Percentiles rank a stretch among this genome's conserved stretches.
Evolutionary conservation across 495 filamentous ascomycete species (phyloP).

Genomic region (Hypoxylon lienhwacheense): DNA sequence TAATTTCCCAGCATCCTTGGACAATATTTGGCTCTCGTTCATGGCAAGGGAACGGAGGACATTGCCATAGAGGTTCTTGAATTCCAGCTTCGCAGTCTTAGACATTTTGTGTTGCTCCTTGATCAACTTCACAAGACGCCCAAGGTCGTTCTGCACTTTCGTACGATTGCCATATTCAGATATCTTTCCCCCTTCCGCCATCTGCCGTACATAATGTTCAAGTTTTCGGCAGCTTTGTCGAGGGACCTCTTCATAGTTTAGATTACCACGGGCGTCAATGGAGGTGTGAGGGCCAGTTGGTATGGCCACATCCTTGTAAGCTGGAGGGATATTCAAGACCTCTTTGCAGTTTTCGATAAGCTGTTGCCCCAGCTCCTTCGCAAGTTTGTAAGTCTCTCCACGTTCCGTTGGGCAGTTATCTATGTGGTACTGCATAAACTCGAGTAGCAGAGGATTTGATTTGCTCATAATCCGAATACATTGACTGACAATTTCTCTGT

Average conservation of each 20-base stretch:
- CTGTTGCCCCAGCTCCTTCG: conserved; percentile 91
- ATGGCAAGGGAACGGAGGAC: conserved; percentile 90
- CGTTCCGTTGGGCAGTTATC: conserved; percentile 97
- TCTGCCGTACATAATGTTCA: conserved; percentile 97
- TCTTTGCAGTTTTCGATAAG: conserved; percentile 98
- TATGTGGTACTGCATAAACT: conserved; percentile 99
- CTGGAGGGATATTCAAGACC: conserved; percentile 75
- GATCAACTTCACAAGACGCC: conserved; percentile 94
- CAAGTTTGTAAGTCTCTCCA: conserved; percentile 95
- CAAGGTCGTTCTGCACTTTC: conserved; percentile 94
- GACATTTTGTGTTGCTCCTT: conserved; percentile 95
- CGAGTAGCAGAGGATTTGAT: conserved; percentile 89
- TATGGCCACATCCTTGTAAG: conserved; percentile 92
- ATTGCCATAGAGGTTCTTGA: conserved; percentile 90
- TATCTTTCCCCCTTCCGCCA: conserved; percentile 97
- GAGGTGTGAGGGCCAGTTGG: conserved; percentile 90
- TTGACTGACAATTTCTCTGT: conserved; percentile 96
- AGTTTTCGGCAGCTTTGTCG: conserved; percentile 90
- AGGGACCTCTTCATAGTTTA: conserved; percentile 87
- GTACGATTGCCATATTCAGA: conserved; percentile 98
- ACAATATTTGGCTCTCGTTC: conserved; percentile 97
- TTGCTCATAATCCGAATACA: conserved; percentile 99
- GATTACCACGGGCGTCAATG: conserved; percentile 84
- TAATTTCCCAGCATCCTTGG: conserved; percentile 68
- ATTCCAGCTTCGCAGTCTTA: conserved; percentile 90